Base-by-base conservation (phyloP, 495 filamentous ascomycete species). In the Aspergillus ostianus region DNA sequence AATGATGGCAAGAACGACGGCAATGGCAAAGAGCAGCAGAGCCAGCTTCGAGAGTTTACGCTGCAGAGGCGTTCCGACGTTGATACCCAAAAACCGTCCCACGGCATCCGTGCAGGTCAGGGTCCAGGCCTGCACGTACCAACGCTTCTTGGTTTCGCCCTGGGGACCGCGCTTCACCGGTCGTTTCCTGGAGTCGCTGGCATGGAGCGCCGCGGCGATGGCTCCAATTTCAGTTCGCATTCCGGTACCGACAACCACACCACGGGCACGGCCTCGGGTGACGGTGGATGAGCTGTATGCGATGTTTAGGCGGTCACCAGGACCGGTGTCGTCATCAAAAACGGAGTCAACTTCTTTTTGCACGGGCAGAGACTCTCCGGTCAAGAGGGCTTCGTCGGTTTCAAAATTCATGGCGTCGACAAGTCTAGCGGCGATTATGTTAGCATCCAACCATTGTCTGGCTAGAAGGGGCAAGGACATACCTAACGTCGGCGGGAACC, bases 351-450 rank as follows among this genome's bases (percentile, higher is more conserved):
- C 67, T 51, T 82, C 76, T 65, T 92, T 91, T 19, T 76, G 70
- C n/a, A 89, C 84, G 19, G 88, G 87, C n/a, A 90, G 70, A 41
- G 86, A 88, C 65, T 92, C 89, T n/a, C 89, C 89, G 8, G 89
- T 92, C 12, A 92, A 77, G 12, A 90, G 76, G 29, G 89, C 86
- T 67, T 91, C 88, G 62, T 90, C 88, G 21, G 86, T 84, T 67
- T 89, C 86, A 57, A 90, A 82, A 60, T 91, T 91, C 64, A 89
- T 80, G 2, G 84, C 83, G 53, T 90, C 84, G 46, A 88, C 75
- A 45, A 90, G 73, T 67, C 77, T 77, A 20, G 1, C 3, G 17
- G 19, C 44, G 41, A 27, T 12, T 0, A 17, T n/a, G 50, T 69
- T 61, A 69, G 55, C 52, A 41, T 1, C 17, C 6, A 13, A 0